These are phyloP conservation scores for Curvularia sp. DNA, from an alignment of 2,329 filamentous ascomycete genomes.

Conservation along the genomic window DNA sequence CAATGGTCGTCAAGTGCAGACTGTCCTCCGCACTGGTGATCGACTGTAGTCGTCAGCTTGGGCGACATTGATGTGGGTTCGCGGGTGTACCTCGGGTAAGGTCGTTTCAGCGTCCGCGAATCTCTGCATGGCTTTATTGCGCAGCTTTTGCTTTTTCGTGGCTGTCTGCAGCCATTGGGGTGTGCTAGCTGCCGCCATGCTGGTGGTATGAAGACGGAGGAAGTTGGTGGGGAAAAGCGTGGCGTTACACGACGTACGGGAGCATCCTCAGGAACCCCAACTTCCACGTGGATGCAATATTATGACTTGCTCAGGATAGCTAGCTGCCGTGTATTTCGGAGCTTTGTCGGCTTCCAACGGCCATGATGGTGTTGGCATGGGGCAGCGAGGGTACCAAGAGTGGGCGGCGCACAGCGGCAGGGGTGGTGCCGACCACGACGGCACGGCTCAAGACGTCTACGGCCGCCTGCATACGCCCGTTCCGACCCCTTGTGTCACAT, in stretches of 20 bases:
- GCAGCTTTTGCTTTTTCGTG: conserved; percentile 33
- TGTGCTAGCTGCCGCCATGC: conserved; percentile 21
- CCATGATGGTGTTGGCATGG: not conserved
- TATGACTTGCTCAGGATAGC: not conserved
- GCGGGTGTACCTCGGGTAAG: conserved; percentile 14
- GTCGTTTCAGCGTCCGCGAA: conserved; percentile 22
- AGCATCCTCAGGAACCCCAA: not conserved
- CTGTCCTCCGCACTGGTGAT: conserved; percentile 18
- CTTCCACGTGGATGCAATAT: conserved; percentile 1
- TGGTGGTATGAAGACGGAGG: not conserved
- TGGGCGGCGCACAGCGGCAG: conserved; percentile 29
- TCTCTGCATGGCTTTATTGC: conserved; percentile 37
- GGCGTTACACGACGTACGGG: not conserved
- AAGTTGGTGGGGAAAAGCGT: not conserved
- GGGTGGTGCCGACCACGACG: conserved; percentile 20
- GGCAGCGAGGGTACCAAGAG: conserved; percentile 23
- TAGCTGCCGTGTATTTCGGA: not conserved
- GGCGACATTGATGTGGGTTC: not conserved
- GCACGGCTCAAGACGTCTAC: conserved; percentile 23
- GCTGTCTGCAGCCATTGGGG: conserved; percentile 41
- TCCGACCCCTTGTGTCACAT: conserved; percentile 28
- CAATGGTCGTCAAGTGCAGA: conserved; percentile 14
- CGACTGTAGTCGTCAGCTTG: conserved; percentile 24
- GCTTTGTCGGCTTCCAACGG: not conserved
- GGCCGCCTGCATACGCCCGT: conserved; percentile 14